Evolutionary conservation across 495 filamentous ascomycete genomes (phyloP), one percentile per base, ranked within the genome.

Genomic region (Penicillium paradoxum): DNA sequence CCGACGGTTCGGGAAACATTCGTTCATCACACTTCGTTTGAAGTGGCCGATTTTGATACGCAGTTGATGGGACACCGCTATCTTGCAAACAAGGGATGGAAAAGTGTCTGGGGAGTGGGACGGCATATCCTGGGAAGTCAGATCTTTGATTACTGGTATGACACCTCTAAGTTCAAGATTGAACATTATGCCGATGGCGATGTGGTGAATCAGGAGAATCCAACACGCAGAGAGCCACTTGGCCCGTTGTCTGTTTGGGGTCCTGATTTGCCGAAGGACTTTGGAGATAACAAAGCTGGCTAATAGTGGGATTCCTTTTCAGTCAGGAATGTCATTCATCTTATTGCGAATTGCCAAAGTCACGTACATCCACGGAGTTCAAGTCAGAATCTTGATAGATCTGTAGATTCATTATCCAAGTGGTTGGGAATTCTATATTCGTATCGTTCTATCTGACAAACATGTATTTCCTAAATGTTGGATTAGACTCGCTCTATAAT

Each of bases 141-240:
- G 70, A 82, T 89, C 24, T 88, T 90, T 53, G 86, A 90, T 66
- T 88, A 89, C 63, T 89, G 85, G 85, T 86, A 65, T 18, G 71
- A 57, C 14, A 36, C 25, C 8, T 24, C 27, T 1, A 17, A 17
- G 1, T 48, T 44, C 9, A 57, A 38, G 22, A 51, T 58, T 43
- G 51, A 58, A 24, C 50, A 58, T 41, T 60, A 58, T 65, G 54
- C 49, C 5, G 54, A 57, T 25, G 54, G 54, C 6, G 54, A 53
- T 52, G 29, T 57, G 2, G 54, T 57, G 15, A 56, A 56, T 19
- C 7, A 30, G 1, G 9, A 57, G 0, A 48, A 52, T 15, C 43
- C 13, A 13, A 34, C 32, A 4, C 25, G 25, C 25, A 27, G 25
- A 27, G 25, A 27, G 25, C 32, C 32, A 13, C 4, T 34, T 14